These are phyloP conservation scores for Rhodotorula kratochvilovae DNA, from an alignment of 768 basidiomycete species.

Conservation along the genomic window DNA sequence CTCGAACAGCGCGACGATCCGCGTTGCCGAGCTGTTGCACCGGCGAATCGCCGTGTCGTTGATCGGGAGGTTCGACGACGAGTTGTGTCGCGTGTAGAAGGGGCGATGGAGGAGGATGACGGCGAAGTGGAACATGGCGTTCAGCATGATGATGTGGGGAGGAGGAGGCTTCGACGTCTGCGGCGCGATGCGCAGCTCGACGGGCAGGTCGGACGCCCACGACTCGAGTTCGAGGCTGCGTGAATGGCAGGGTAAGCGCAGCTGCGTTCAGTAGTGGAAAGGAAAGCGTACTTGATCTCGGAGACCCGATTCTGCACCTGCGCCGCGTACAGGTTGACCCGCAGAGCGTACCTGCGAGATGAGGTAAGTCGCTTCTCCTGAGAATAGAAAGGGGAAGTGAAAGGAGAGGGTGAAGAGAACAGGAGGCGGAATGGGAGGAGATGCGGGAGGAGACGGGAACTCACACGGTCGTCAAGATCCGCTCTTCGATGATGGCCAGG, in stretches of 20 bases:
- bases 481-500: conserved; percentile 24
- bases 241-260: no score
- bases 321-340: conserved; percentile 4
- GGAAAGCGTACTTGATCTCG: conserved; percentile 5
- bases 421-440: background rate
- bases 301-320: conserved; percentile 2
- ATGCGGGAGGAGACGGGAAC: background rate
- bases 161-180: conserved; percentile 21
- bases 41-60: conserved; percentile 48
- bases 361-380: no score
- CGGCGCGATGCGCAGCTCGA: conserved; percentile 6
- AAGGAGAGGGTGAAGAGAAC: background rate
- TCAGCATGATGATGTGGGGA: conserved; percentile 54
- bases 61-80: conserved; percentile 35
- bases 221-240: conserved; percentile 20
- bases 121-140: conserved; percentile 59
- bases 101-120: conserved; percentile 62
- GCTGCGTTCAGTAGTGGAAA: no score
- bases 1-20: conserved; percentile 55
- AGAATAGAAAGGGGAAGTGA: no score
- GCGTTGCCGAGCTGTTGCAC: conserved; percentile 54
- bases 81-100: conserved; percentile 46
- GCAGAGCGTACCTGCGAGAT: conserved; percentile 4
- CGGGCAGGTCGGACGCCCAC: conserved; percentile 1
- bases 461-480: conserved; percentile 18